Base-by-base conservation (phyloP, 2,329 filamentous ascomycete genomes). In the Gyromitra esculenta region DNA sequence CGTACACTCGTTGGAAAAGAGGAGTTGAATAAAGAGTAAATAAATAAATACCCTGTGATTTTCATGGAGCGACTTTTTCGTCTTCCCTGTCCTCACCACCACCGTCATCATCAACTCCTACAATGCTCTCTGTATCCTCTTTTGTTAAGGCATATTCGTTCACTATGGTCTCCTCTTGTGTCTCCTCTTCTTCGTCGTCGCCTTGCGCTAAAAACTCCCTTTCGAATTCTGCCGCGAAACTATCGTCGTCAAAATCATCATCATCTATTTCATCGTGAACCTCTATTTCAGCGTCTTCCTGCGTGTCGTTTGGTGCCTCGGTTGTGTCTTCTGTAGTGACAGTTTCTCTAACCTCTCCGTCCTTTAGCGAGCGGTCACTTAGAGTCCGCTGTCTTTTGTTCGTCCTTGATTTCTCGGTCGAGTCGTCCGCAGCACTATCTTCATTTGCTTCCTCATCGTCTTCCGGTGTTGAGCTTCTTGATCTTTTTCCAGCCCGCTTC, bases 201-300 rank as follows among this genome's bases (percentile, higher is more conserved):
- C 88, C 89, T 0, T 88, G 89, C 80, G 89, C 84, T 43, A 67
- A 68, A 56, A 91, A 85, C 80, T 90, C 89, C 48, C 83, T 82
- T 74, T 86, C 85, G 25, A 86, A 80, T 64, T 85, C 85, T 73
- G 86, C 85, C 8, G 87, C 84, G 39, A 81, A 81, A 6, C 85
- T 85, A 18, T 85, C 82, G 69, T 87, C 87, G 8, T 88, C 87
- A 57, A 86, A 85, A 65, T 85, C 83, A 54, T 85, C 85, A 6
- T 82, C 82, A 31, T 83, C 84, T 1, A 82, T 84, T 37, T 83
- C 82, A 11, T 79, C 80, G 31, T 79, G 82, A 18, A 81, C 82
- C 31, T 81, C 79, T 62, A 80, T 79, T 59, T 77, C 82, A 6
- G 83, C 80, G 65, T 85, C 85, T 39, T 85, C 84, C n/a, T 84